Conservation (phyloP, 305 asterid genomes). For the Rubia peregrina region DNA sequence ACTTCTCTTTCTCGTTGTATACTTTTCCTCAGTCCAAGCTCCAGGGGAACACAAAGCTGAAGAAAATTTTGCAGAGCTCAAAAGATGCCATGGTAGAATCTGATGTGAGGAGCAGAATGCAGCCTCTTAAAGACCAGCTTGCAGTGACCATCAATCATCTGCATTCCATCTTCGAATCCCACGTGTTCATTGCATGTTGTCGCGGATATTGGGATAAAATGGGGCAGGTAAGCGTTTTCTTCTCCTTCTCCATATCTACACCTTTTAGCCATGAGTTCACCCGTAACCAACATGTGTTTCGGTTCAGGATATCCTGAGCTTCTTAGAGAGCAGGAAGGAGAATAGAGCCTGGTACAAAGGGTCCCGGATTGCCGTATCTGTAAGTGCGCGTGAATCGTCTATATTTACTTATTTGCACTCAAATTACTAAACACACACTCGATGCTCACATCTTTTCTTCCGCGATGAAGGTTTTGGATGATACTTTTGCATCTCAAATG, state of each 20-base stretch:
- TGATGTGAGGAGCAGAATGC: slow-evolving; percentile 42
- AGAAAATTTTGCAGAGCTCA: slow-evolving; percentile 44
- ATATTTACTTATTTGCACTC: neutral
- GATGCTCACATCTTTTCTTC: neutral
- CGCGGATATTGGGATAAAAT: slow-evolving; percentile 52
- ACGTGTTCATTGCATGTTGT: slow-evolving; percentile 40
- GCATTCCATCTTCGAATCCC: slow-evolving; percentile 36
- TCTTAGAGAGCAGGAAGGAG: slow-evolving; percentile 48
- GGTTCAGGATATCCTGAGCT: slow-evolving; percentile 40
- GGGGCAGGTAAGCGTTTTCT: slow-evolving; percentile 33
- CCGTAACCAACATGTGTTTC: neutral
- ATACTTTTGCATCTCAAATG: slow-evolving; percentile 47
- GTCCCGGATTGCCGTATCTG: slow-evolving; percentile 41
- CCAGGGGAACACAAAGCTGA: slow-evolving; percentile 40
- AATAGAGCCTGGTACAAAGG: slow-evolving; percentile 50
- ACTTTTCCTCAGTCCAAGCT: slow-evolving; percentile 32
- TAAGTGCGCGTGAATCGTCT: slow-evolving; percentile 20
- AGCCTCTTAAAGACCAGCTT: slow-evolving; percentile 41
- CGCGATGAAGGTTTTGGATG: slow-evolving; percentile 37
- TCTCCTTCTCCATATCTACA: neutral
- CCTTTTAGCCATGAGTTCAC: neutral
- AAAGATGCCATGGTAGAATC: slow-evolving; percentile 39
- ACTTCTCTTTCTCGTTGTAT: neutral
- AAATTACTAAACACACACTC: neutral
- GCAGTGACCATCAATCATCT: slow-evolving; percentile 36